Evolutionary conservation across 768 basidiomycete genomes (phyloP).

Genomic region (Mycena crocata): DNA sequence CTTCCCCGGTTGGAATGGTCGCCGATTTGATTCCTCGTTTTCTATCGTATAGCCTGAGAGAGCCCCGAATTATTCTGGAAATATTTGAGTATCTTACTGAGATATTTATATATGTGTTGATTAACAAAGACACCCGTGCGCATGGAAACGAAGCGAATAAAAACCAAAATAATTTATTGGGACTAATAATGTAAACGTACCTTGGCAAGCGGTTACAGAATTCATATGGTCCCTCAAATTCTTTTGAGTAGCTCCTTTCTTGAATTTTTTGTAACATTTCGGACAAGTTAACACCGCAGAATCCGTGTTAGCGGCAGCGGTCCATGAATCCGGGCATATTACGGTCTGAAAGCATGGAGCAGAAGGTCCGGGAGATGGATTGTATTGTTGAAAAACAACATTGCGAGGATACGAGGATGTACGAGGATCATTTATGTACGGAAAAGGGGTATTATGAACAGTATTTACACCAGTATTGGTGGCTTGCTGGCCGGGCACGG

Average conservation of each 20-base stretch:
- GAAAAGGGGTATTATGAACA: background rate
- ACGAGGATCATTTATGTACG: background rate
- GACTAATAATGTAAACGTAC: no score
- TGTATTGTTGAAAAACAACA: background rate
- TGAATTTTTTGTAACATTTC: background rate
- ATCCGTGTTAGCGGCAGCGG: no score
- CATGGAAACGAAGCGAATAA: no score
- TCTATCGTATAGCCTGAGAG: no score
- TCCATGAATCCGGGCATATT: background rate
- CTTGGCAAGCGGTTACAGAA: no score
- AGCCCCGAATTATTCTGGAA: no score
- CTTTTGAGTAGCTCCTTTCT: background rate
- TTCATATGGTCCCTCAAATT: background rate
- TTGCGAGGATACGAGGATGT: background rate
- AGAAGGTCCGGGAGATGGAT: background rate
- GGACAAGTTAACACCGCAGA: no score
- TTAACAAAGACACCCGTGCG: no score
- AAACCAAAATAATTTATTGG: no score
- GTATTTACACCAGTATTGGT: background rate
- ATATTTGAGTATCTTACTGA: no score
- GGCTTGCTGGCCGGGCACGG: background rate
- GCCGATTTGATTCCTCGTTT: constrained; percentile 5
- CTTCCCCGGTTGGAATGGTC: background rate
- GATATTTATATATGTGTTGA: no score
- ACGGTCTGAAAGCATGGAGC: background rate